Conservation (phyloP, 768 basidiomycete species). For the Leccinum uliginosum region DNA sequence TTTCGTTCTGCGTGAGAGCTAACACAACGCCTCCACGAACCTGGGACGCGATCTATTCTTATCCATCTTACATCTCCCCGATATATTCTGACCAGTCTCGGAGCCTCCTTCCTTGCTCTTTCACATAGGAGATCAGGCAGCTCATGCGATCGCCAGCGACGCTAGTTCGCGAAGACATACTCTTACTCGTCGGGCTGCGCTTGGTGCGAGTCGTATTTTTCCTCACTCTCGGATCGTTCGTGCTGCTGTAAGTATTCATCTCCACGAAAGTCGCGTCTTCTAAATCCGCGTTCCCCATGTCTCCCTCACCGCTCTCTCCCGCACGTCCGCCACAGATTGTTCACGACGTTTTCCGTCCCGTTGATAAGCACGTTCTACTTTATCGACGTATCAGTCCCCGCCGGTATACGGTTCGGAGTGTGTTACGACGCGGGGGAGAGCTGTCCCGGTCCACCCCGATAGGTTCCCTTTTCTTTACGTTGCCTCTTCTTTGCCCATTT, state of each 20-base stretch:
- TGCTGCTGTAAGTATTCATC: neutral
- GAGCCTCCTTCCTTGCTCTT: neutral
- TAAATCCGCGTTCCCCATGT: neutral
- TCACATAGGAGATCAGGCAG: neutral
- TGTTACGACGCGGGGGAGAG: neutral
- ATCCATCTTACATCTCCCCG: neutral
- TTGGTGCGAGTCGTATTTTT: slow-evolving; percentile 1
- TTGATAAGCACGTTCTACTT: neutral
- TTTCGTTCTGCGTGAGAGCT: slow-evolving; percentile 1
- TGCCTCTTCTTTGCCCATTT: neutral
- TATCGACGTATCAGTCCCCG: neutral
- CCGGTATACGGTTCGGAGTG: neutral
- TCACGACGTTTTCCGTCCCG: neutral
- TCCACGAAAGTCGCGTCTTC: neutral
- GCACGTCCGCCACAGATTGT: neutral
- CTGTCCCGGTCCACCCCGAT: neutral
- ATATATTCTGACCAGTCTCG: neutral
- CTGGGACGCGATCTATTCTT: neutral
- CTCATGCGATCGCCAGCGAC: neutral
- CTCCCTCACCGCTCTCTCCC: neutral
- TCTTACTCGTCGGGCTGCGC: neutral
- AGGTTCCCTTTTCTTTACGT: neutral
- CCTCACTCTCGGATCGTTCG: neutral
- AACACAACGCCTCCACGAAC: neutral
- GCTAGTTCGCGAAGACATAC: neutral